Conservation (phyloP, 257 asterid genomes). For the Galeopsis tetrahit region DNA sequence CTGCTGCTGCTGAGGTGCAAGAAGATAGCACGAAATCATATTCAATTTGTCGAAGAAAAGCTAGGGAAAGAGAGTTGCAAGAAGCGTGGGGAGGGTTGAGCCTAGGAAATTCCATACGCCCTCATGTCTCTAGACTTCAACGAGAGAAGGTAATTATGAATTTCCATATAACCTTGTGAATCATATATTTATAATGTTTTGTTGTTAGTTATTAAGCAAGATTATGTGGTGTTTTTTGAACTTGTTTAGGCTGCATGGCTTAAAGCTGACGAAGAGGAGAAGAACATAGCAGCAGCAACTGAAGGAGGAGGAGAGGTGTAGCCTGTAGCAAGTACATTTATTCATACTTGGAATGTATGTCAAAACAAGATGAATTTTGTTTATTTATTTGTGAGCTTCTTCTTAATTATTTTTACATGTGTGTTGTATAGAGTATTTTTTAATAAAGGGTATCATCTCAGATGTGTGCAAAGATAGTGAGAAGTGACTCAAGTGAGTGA, state of each 20-base stretch:
- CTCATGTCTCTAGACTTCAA: constrained; percentile 84
- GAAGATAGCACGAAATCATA: constrained; percentile 36
- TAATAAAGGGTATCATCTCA: not conserved
- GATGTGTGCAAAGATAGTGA: not conserved
- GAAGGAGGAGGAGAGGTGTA: constrained; percentile 29
- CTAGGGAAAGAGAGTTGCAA: constrained; percentile 76
- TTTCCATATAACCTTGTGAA: not conserved
- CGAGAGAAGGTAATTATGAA: constrained; percentile 60
- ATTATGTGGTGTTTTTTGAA: not conserved
- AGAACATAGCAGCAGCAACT: constrained; percentile 44
- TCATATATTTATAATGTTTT: not conserved
- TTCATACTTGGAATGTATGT: too few relatives aligned
- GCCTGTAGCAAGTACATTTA: not conserved
- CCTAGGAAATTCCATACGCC: constrained; percentile 80
- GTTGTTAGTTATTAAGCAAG: not conserved
- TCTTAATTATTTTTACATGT: not conserved
- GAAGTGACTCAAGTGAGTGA: not conserved
- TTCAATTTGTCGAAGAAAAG: constrained; percentile 63
- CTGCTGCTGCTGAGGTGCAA: constrained; percentile 30
- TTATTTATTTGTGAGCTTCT: not conserved
- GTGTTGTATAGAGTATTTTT: too few relatives aligned
- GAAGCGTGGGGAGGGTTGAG: constrained; percentile 95
- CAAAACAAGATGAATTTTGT: too few relatives aligned
- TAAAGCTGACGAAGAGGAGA: constrained; percentile 88
- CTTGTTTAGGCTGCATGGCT: constrained; percentile 82